phyloP scores from a whole-genome alignment of 2,329 filamentous ascomycete genomes.

The Chaetomium sp. region DNA sequence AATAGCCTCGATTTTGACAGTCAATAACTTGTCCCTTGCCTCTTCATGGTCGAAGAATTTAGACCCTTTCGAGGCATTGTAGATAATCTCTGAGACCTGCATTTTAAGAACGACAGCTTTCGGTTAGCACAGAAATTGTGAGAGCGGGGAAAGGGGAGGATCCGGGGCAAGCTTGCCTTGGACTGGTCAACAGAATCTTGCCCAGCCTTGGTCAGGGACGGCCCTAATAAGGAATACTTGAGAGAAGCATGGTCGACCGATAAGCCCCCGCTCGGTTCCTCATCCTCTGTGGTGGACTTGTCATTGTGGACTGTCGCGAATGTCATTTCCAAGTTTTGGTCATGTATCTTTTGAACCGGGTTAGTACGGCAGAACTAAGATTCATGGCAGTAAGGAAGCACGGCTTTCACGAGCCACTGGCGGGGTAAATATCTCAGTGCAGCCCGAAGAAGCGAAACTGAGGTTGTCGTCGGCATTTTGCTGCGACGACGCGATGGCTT shows the following conservation, averaged over 20 bases:
- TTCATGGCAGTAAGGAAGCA: constrained; percentile 4
- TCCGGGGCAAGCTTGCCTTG: constrained; percentile 47
- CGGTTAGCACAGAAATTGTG: not conserved
- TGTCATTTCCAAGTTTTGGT: constrained; percentile 18
- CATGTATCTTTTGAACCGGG: not conserved
- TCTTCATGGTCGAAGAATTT: constrained; percentile 96
- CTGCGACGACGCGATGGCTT: not conserved
- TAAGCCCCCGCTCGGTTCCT: constrained; percentile 1
- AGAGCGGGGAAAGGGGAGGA: not conserved
- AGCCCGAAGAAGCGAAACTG: not conserved
- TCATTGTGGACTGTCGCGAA: constrained; percentile 1
- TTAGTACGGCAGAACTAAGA: not conserved
- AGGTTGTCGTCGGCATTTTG: not conserved
- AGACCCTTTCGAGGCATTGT: constrained; percentile 91
- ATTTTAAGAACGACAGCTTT: constrained; percentile 7
- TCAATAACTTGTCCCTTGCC: constrained; percentile 71
- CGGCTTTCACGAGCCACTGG: not conserved
- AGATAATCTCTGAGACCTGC: constrained; percentile 89
- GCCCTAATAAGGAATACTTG: constrained; percentile 85
- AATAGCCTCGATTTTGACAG: constrained; percentile 77
- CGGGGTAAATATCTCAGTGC: not conserved
- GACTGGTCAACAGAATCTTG: constrained; percentile 90
- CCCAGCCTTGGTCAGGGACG: constrained; percentile 87
- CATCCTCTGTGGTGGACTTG: not conserved
- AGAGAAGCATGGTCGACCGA: constrained; percentile 49